These are phyloP conservation scores for Acanthamoeba triangularis DNA, from an alignment of 208 protist species.

Conservation along the genomic window DNA sequence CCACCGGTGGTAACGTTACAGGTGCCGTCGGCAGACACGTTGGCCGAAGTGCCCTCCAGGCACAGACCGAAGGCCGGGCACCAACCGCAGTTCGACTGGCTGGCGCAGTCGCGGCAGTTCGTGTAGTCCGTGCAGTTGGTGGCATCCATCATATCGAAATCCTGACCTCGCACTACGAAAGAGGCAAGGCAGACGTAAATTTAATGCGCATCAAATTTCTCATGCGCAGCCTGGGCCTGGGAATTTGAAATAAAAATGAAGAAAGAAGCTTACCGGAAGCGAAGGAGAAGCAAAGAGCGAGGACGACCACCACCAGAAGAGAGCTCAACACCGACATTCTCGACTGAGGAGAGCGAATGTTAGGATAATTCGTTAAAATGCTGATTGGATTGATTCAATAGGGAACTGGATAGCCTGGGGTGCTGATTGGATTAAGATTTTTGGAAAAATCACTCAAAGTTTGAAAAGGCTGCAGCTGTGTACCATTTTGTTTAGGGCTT, in stretches of 20 bases:
- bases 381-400: background rate
- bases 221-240: background rate
- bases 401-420: too few relatives aligned
- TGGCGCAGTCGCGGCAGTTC: background rate
- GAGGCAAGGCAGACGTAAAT: background rate
- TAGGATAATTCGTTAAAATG: background rate
- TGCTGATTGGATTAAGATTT: too few relatives aligned
- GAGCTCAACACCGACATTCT: background rate
- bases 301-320: background rate
- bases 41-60: background rate
- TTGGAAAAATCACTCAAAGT: too few relatives aligned
- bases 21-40: background rate
- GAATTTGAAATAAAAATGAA: background rate
- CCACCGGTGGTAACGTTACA: slow-evolving; percentile 5
- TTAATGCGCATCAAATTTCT: background rate
- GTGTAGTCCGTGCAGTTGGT: background rate
- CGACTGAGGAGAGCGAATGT: background rate
- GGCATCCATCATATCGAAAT: background rate
- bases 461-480: too few relatives aligned
- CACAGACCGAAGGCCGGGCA: background rate
- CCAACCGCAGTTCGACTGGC: slow-evolving; percentile 22
- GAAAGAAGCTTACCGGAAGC: background rate
- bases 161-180: background rate
- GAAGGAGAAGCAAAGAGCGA: slow-evolving; percentile 13
- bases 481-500: too few relatives aligned